Evolutionary conservation across 2,329 filamentous ascomycete species (phyloP).

Genomic region (Delphinella strobiligena): DNA sequence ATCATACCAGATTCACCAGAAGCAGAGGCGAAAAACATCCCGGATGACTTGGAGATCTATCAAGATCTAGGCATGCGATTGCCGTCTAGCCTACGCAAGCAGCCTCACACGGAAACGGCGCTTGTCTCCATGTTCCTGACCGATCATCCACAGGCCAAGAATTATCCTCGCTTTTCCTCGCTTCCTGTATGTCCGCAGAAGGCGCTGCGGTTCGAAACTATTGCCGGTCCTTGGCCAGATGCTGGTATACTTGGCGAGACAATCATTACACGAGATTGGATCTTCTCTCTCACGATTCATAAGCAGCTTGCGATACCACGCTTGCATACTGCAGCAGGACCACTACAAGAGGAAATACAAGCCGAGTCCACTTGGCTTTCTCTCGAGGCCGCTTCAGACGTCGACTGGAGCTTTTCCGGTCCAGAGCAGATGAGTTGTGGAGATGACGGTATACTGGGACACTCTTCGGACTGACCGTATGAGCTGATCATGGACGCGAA

Average conservation of each 20-base stretch:
- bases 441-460: too few relatives aligned
- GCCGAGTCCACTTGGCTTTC: too few relatives aligned
- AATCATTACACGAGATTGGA: constrained; percentile 1
- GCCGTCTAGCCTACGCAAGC: constrained; percentile 9
- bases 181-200: background rate
- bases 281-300: background rate
- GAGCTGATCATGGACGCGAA: too few relatives aligned
- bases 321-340: too few relatives aligned
- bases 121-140: constrained; percentile 1
- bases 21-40: constrained; percentile 17
- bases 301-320: too few relatives aligned
- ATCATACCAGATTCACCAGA: constrained; percentile 19
- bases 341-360: too few relatives aligned
- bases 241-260: background rate
- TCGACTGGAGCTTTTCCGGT: too few relatives aligned
- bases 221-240: constrained; percentile 1
- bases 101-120: background rate
- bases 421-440: too few relatives aligned
- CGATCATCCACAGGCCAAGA: background rate
- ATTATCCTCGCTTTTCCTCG: constrained; percentile 1
- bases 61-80: constrained; percentile 23
- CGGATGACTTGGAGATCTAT: constrained; percentile 23
- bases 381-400: too few relatives aligned
- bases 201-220: constrained; percentile 1
- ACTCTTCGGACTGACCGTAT: too few relatives aligned